These are phyloP conservation scores for Styphnolobium japonicum DNA, from an alignment of 306 rosid genomes.

Conservation along the genomic window DNA sequence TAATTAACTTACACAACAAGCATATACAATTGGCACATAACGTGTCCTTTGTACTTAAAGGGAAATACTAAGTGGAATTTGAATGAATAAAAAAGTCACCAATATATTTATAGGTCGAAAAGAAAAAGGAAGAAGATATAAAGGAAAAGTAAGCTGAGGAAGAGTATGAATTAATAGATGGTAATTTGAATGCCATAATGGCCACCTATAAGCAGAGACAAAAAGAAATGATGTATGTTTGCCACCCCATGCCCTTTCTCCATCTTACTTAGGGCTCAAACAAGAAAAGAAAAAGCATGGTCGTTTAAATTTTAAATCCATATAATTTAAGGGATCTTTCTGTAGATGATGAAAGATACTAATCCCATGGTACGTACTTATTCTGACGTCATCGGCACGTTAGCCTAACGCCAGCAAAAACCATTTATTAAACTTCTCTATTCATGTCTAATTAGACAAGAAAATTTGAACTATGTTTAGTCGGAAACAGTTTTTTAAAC, in stretches of 20 bases:
- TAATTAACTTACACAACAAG: too few relatives aligned
- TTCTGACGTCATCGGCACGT: constrained; percentile 61
- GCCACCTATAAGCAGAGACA: constrained; percentile 63
- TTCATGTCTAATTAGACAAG: background rate
- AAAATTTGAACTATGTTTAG: background rate
- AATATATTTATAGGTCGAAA: too few relatives aligned
- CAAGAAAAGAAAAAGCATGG: constrained; percentile 20
- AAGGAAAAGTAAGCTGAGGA: background rate
- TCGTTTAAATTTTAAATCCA: constrained; percentile 20
- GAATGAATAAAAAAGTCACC: too few relatives aligned
- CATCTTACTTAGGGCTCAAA: constrained; percentile 37
- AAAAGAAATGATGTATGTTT: constrained; percentile 89
- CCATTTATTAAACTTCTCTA: background rate
- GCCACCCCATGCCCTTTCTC: constrained; percentile 56
- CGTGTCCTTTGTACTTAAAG: too few relatives aligned
- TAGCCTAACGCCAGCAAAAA: constrained; percentile 51
- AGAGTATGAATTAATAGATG: constrained; percentile 15
- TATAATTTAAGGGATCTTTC: constrained; percentile 7
- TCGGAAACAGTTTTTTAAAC: background rate
- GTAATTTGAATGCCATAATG: constrained; percentile 59
- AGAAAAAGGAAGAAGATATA: background rate
- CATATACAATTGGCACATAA: too few relatives aligned
- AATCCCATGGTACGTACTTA: constrained; percentile 37
- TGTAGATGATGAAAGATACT: constrained; percentile 27
- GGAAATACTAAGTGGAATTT: too few relatives aligned